These are phyloP conservation scores for Mycena olivaceomarginata DNA, from an alignment of 768 basidiomycete genomes.

Conservation along the genomic window DNA sequence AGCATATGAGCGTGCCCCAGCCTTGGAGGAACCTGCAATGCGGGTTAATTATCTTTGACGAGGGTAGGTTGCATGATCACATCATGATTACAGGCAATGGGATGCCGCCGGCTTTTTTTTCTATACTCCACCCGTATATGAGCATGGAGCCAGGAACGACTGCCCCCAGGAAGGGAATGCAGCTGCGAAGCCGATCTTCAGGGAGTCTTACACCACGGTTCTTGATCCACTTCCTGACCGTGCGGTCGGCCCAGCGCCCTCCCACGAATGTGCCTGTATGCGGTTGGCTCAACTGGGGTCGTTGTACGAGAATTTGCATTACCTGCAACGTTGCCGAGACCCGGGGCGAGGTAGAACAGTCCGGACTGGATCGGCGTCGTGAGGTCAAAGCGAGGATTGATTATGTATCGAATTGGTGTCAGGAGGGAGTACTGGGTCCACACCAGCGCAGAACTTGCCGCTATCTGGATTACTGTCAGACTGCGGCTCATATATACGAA, in stretches of 20 bases:
- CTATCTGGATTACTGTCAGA: not conserved
- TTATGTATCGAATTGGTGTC: constrained; percentile 45
- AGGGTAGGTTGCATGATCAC: constrained; percentile 6
- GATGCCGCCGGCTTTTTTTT: constrained; percentile 41
- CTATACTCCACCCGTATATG: constrained; percentile 44
- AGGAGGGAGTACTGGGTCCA: constrained; percentile 44
- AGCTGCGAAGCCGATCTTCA: constrained; percentile 41
- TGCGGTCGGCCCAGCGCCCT: constrained; percentile 43
- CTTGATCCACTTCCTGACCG: constrained; percentile 43
- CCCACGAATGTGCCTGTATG: constrained; percentile 35
- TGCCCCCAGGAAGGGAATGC: constrained; percentile 33
- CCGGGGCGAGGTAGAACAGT: constrained; percentile 43
- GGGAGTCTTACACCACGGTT: constrained; percentile 39
- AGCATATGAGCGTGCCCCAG: constrained; percentile 39
- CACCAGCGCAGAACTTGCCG: constrained; percentile 33
- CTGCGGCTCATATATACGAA: too few relatives aligned
- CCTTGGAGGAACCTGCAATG: constrained; percentile 41
- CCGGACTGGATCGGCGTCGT: constrained; percentile 42
- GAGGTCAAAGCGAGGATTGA: constrained; percentile 42
- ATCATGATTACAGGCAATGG: constrained; percentile 42
- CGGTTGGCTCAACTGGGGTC: not conserved
- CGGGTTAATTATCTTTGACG: not conserved
- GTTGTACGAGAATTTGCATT: too few relatives aligned
- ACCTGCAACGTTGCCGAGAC: constrained; percentile 35
- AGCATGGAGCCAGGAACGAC: constrained; percentile 42